These are phyloP conservation scores for Asclepias syriaca DNA, from an alignment of 257 asterid species.

Conservation along the genomic window DNA sequence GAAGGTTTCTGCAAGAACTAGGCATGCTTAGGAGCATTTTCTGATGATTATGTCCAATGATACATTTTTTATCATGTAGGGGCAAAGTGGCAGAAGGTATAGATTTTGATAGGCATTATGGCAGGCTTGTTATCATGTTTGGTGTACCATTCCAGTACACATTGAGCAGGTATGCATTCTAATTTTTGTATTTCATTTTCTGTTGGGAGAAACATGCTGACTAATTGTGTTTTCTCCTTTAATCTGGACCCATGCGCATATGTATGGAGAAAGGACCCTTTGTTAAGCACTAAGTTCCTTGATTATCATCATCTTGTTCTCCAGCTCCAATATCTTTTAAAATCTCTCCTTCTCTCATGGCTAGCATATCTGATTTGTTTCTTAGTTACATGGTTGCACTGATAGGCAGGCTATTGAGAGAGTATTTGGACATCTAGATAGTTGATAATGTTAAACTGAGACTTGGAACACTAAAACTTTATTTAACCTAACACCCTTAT, in stretches of 20 bases:
- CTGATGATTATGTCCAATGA: constrained; percentile 3
- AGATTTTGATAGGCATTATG: constrained; percentile 97
- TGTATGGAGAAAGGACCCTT: neutral
- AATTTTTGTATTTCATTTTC: neutral
- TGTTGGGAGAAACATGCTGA: neutral
- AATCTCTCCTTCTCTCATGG: neutral
- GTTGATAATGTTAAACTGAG: neutral
- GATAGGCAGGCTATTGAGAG: neutral
- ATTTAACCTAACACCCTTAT: neutral
- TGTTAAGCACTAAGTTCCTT: neutral
- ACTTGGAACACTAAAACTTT: neutral
- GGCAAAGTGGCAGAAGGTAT: constrained; percentile 99
- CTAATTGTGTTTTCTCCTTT: neutral
- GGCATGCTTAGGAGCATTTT: neutral
- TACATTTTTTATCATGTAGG: constrained; percentile 38
- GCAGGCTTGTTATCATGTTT: constrained; percentile 95
- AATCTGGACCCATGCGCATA: neutral
- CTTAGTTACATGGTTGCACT: neutral
- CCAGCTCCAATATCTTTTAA: neutral
- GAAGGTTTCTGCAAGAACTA: neutral
- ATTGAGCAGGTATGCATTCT: constrained; percentile 55
- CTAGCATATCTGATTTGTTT: neutral
- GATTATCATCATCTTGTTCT: neutral
- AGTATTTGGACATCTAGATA: neutral
- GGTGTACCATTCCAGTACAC: constrained; percentile 97